Conservation (phyloP, 768 basidiomycete species). For the Mycena albidolilacea region DNA sequence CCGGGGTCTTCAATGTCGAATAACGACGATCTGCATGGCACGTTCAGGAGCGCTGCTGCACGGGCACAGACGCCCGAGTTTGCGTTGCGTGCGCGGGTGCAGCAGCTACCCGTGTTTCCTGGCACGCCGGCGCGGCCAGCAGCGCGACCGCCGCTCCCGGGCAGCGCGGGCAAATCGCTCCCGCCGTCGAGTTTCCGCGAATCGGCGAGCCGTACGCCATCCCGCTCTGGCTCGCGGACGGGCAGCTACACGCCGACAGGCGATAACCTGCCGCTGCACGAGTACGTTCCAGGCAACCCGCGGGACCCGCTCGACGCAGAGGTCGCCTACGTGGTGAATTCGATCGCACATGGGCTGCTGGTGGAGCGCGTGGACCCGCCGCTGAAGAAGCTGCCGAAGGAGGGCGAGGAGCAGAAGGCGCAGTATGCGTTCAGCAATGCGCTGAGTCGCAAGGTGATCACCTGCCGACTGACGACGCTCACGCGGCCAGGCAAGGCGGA, state of each 20-base stretch:
- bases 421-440: constrained; percentile 87
- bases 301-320: constrained; percentile 89
- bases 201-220: constrained; percentile 67
- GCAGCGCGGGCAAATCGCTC: constrained; percentile 51
- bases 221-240: constrained; percentile 75
- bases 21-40: constrained; percentile 55
- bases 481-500: constrained; percentile 70
- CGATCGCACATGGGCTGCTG: constrained; percentile 81
- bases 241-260: constrained; percentile 75
- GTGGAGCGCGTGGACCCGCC: constrained; percentile 89
- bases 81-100: constrained; percentile 69
- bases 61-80: constrained; percentile 82
- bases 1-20: constrained; percentile 82
- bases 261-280: constrained; percentile 67
- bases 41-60: constrained; percentile 59
- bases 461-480: constrained; percentile 85
- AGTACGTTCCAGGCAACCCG: constrained; percentile 75
- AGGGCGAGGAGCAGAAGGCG: constrained; percentile 86
- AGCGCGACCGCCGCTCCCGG: constrained; percentile 32
- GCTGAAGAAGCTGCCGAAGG: constrained; percentile 72
- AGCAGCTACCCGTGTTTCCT: constrained; percentile 71
- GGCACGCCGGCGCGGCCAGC: constrained; percentile 58
- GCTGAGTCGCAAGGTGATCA: constrained; percentile 81
- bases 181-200: constrained; percentile 88
- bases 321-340: constrained; percentile 82